A percentile compares a stretch with the other conserved stretches of the same genome.
phyloP scores from a whole-genome alignment of 306 rosid species.

The Cucurbita pepo region DNA sequence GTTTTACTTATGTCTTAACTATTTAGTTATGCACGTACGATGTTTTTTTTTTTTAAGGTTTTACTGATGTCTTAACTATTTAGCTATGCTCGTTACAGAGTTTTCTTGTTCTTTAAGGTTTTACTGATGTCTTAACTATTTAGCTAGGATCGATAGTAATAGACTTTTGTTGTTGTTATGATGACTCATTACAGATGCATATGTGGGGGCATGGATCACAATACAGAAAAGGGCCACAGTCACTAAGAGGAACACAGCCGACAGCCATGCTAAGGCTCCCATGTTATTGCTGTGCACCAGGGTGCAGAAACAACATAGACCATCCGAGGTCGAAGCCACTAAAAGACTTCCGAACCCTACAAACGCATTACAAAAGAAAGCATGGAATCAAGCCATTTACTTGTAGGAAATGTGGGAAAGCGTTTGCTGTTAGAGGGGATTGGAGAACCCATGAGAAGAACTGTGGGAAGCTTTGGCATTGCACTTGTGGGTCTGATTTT shows the following conservation, averaged over 20 bases:
- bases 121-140: not conserved
- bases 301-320: constrained; percentile 88
- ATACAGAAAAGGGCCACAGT: constrained; percentile 81
- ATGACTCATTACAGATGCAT: constrained; percentile 19
- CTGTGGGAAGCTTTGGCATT: constrained; percentile 91
- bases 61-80: no score
- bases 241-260: constrained; percentile 83
- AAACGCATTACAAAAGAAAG: constrained; percentile 87
- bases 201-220: constrained; percentile 99
- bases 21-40: no score
- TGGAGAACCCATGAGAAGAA: constrained; percentile 98
- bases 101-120: no score
- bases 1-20: no score
- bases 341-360: constrained; percentile 88
- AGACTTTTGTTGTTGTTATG: not conserved
- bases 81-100: no score
- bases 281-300: constrained; percentile 72
- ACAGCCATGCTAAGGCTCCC: constrained; percentile 94
- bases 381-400: constrained; percentile 83
- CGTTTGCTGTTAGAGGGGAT: constrained; percentile 89
- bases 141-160: no score
- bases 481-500: constrained; percentile 88
- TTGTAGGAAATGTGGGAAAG: constrained; percentile 79
- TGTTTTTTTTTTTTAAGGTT: no score
- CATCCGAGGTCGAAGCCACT: constrained; percentile 80